Conservation (phyloP, 306 rosid species). For the Medicago ruthenica region DNA sequence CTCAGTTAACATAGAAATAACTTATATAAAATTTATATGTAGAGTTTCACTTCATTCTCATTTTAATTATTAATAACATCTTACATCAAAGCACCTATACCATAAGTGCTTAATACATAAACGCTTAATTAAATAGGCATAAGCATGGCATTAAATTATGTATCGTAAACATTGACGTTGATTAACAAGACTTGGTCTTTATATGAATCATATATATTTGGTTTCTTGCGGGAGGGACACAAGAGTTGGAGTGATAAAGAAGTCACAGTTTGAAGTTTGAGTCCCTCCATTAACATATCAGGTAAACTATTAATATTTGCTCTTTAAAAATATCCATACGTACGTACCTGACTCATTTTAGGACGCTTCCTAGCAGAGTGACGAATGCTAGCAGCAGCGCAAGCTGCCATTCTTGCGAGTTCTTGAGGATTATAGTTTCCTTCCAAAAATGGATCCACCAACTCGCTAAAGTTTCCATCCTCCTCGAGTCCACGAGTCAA, state of each 20-base stretch:
- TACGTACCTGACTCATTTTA: conserved; percentile 83
- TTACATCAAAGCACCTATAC: no score
- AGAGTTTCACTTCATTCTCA: no score
- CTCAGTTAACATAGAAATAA: no score
- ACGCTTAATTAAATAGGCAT: no score
- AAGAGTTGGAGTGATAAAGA: neutral
- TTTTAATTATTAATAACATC: no score
- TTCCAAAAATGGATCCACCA: conserved; percentile 71
- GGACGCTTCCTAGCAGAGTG: conserved; percentile 84
- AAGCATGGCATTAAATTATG: no score
- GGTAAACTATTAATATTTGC: neutral
- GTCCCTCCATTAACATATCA: neutral
- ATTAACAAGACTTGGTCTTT: no score
- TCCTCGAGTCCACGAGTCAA: conserved; percentile 62
- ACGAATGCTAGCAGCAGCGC: conserved; percentile 86
- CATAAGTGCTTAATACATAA: no score
- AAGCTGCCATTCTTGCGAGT: conserved; percentile 75
- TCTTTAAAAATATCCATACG: neutral
- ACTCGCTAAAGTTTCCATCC: conserved; percentile 61
- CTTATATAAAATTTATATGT: no score
- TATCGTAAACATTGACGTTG: no score
- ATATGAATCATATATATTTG: no score
- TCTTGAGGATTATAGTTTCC: conserved; percentile 61
- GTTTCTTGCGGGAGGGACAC: no score
- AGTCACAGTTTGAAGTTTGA: neutral